Conservation (phyloP, 2,329 filamentous ascomycete species). For the Exophiala lecanii-corni region DNA sequence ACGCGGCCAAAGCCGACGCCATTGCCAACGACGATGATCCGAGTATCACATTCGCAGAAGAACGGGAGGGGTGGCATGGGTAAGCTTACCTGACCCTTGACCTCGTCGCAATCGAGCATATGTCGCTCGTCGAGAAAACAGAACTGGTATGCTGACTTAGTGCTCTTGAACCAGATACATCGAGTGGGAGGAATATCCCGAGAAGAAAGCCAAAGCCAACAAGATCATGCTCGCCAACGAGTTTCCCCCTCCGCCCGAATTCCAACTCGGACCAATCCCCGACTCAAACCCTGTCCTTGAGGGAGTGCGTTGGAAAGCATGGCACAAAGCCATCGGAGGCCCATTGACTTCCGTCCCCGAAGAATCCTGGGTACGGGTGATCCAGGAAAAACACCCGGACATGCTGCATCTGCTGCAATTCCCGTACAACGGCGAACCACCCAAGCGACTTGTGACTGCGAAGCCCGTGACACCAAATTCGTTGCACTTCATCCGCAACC, state of each 20-base stretch:
- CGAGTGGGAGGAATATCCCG: slow-evolving; percentile 66
- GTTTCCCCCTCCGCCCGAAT: slow-evolving; percentile 51
- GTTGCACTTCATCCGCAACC: slow-evolving; percentile 66
- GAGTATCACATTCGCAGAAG: slow-evolving; percentile 38
- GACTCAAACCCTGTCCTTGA: slow-evolving; percentile 54
- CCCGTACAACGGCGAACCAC: slow-evolving; percentile 61
- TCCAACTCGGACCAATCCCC: slow-evolving; percentile 52
- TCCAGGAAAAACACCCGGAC: slow-evolving; percentile 54
- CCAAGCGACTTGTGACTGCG: slow-evolving; percentile 53
- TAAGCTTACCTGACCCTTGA: slow-evolving; percentile 21
- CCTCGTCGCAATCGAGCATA: too few relatives aligned
- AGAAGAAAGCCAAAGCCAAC: slow-evolving; percentile 59
- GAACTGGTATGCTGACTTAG: too few relatives aligned
- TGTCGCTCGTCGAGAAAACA: too few relatives aligned
- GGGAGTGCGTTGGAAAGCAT: slow-evolving; percentile 55
- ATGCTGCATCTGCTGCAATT: slow-evolving; percentile 62
- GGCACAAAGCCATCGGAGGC: slow-evolving; percentile 51
- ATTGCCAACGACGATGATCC: slow-evolving; percentile 40
- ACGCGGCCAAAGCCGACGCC: slow-evolving; percentile 14
- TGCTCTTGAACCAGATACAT: slow-evolving; percentile 52
- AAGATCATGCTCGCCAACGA: slow-evolving; percentile 51
- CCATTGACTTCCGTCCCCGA: slow-evolving; percentile 48
- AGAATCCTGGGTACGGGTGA: slow-evolving; percentile 54
- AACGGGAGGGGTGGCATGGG: slow-evolving; percentile 46
- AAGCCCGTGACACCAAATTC: slow-evolving; percentile 56